Evolutionary conservation across 2,329 filamentous ascomycete species (phyloP), one percentile per base, ranked within the genome.

Genomic region (Fusarium caatingaense): DNA sequence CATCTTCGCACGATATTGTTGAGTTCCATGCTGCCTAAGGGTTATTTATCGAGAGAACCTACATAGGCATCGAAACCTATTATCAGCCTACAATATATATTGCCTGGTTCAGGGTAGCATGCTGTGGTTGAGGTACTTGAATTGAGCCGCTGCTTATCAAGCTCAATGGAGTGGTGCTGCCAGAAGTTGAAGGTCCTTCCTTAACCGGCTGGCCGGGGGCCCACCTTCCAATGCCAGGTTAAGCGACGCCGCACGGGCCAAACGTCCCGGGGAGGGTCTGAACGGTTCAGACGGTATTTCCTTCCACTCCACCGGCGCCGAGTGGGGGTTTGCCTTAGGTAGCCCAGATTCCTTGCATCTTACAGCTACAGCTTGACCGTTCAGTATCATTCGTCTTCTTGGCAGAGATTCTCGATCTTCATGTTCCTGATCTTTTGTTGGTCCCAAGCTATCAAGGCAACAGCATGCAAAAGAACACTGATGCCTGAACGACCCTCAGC

Each of bases 121-220:
- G 18, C 11, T 6, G 28, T 34, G 15, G 20, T 23, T 34, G 20
- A 51, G 34, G 16, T 37, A 18, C 34, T 37, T 37, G 18, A n/a
- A 37, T n/a, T 37, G 34, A 37, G 25, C 44, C 28, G 23, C 37
- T 57, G 25, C 49, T 46, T 56, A 40, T 51, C 49, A 42, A 25
- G 13, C 32, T 28, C 37, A 42, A 40, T 47, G 60, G 30, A 34
- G 63, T 40, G 21, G 30, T 60, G 44, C 47, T 40, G 54, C 28
- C 47, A 30, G 25, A 45, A 23, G 34, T 47, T 64, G 21, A 25
- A 50, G 45, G 60, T 66, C 63, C 63, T 66, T 66, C 63, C 63
- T 20, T 25, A 66, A 66, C 45, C 41, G 56, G 63, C 21, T 61
- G 37, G 44, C 63, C 56, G 62, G 53, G n/a, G 18, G 9, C 16